Percentiles rank a stretch among this genome's conserved stretches.
Conservation (phyloP, 306 rosid genomes). For the Delonix regia region DNA sequence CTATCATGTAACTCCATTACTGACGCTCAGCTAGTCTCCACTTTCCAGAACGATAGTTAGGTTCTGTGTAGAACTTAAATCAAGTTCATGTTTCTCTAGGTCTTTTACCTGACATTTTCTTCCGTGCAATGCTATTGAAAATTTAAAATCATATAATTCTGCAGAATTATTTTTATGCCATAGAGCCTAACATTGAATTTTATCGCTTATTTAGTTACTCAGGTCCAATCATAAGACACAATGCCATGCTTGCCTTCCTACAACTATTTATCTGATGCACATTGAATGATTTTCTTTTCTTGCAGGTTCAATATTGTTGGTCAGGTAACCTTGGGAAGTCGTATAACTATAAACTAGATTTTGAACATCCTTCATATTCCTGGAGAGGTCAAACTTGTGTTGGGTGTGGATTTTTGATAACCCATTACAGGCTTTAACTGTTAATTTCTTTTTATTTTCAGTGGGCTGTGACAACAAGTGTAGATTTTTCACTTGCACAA, state of each 20-base stretch:
- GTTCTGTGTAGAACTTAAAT: not conserved
- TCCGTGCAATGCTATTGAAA: not conserved
- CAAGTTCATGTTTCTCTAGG: not conserved
- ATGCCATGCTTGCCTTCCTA: conserved; percentile 21
- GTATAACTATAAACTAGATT: conserved; percentile 28
- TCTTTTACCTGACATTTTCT: not conserved
- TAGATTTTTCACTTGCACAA: conserved; percentile 88
- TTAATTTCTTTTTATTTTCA: conserved; percentile 54
- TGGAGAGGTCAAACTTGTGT: conserved; percentile 37
- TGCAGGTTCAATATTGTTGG: conserved; percentile 99
- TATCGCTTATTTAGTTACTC: conserved; percentile 21
- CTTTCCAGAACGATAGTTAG: not conserved
- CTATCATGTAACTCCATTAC: not conserved
- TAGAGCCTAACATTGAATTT: conserved; percentile 23
- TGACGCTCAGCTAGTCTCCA: not conserved
- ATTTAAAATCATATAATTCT: not conserved
- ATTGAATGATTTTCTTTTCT: conserved; percentile 38
- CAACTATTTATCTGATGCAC: conserved; percentile 32
- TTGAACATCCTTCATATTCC: conserved; percentile 42
- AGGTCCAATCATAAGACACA: conserved; percentile 10
- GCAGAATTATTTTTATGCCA: conserved; percentile 8
- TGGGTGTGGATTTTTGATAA: conserved; percentile 27
- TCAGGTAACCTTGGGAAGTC: conserved; percentile 68
- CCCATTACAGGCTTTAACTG: conserved; percentile 34
- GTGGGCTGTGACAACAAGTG: conserved; percentile 98